Evolutionary conservation across 2,329 filamentous ascomycete genomes (phyloP), one percentile per base, ranked within the genome.

Genomic region (Domatiomyces globalis): DNA sequence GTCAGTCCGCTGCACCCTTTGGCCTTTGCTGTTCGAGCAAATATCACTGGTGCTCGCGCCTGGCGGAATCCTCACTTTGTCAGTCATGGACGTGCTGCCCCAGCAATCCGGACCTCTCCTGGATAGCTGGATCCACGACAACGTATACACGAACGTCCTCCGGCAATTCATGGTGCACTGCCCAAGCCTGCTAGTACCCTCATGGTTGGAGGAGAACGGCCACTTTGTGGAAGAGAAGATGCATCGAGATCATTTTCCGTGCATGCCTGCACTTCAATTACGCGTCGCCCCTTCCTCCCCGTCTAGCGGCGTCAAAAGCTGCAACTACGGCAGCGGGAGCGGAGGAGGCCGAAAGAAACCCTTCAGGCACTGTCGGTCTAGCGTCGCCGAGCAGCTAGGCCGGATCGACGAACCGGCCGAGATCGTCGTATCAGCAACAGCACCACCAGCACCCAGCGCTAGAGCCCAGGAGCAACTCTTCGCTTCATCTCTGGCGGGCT

Each of bases 161-260:
- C 46, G 46, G 22, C 17, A 17, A 4, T 48, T 48, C 46, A 48
- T 48, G 46, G 46, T 48, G 9, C 46, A 48, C 46, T 29, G 36
- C 15, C 46, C 46, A 27, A 48, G 46, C 9, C 22, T 48, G 18
- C 20, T 48, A 27, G 15, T 48, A 7, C 46, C 46, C 22, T 48
- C 46, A 27, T 48, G 46, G 46, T 22, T 48, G 19, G 46, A 48
- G 4, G 46, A 48, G 36, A 29, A 48, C 9, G 46, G 46, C 4
- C 7, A 27, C 46, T 48, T 48, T 29, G 17, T 17, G 15, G 20
- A 48, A n/a, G 46, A 48, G 36, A 12, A 19, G 9, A 48, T 48
- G 5, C 12, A 48, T 10, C 46, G 46, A 15, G 18, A 29, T 18
- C 20, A 33, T 2, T 48, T 48, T 29, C 46, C 46, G 20, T 48